Evolutionary conservation across 805 yeast species (phyloP).

Genomic region (Zygosaccharomyces siamensis): DNA sequence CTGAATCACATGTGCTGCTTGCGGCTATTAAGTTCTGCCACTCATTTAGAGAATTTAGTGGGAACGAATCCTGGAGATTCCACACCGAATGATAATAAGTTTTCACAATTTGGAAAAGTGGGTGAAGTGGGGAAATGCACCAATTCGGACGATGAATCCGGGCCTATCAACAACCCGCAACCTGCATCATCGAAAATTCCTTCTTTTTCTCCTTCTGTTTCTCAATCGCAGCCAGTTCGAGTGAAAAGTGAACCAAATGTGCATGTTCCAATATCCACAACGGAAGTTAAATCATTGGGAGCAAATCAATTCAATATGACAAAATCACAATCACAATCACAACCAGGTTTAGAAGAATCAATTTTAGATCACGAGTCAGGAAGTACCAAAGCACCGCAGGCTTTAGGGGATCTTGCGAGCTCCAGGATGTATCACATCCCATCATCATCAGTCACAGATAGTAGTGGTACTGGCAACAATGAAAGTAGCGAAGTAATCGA

Average conservation of each 20-base stretch:
- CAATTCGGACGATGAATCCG: conserved; percentile 2
- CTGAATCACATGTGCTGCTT: conserved; percentile 48
- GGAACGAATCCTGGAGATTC: conserved; percentile 53
- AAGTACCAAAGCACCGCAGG: neutral
- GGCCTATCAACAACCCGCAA: neutral
- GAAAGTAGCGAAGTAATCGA: conserved; percentile 11
- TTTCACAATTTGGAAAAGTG: conserved; percentile 43
- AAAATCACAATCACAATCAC: neutral
- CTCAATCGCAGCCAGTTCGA: neutral
- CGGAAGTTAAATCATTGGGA: neutral
- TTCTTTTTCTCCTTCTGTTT: neutral
- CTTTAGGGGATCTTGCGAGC: neutral
- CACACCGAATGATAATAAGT: conserved; percentile 45
- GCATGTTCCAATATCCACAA: neutral
- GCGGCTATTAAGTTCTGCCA: conserved; percentile 41
- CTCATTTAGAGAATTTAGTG: conserved; percentile 34
- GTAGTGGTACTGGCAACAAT: conserved; percentile 3
- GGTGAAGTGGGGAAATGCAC: conserved; percentile 22
- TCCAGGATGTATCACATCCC: neutral
- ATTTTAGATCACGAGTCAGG: neutral
- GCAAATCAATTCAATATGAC: neutral
- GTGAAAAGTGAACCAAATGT: neutral
- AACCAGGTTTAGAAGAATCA: neutral
- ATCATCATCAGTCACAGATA: neutral
- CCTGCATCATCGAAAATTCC: neutral